phyloP scores from a whole-genome alignment of 768 basidiomycete genomes.

The Mycena galopus region DNA sequence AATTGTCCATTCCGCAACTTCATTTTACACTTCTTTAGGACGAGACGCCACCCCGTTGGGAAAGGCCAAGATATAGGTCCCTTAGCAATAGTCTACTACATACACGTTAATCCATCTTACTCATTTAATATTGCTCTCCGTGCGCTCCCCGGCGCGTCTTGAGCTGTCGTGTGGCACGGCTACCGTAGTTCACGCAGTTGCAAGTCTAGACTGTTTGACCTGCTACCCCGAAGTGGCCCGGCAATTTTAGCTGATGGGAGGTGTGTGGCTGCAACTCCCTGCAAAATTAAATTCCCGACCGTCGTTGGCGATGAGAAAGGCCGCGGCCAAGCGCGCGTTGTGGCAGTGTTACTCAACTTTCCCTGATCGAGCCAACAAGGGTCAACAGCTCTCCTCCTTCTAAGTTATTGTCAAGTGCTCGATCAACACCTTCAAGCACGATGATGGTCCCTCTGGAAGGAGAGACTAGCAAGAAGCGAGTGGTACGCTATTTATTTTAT shows the following conservation, averaged over 20 bases:
- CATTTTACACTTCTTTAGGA: conserved; percentile 44
- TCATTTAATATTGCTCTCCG: conserved; percentile 19
- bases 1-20: conserved; percentile 18
- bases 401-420: conserved; percentile 29
- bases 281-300: too few species aligned
- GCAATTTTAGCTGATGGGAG: too few species aligned
- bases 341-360: conserved; percentile 2
- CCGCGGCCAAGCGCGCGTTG: not conserved
- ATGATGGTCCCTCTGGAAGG: conserved; percentile 75
- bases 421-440: not conserved
- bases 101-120: conserved; percentile 23
- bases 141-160: too few species aligned
- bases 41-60: conserved; percentile 67
- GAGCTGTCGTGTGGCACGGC: too few species aligned
- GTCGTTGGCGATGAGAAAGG: not conserved
- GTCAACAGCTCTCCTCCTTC: conserved; percentile 25
- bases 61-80: conserved; percentile 69
- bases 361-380: conserved; percentile 3
- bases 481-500: conserved; percentile 67
- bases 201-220: too few species aligned
- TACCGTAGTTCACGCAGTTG: too few species aligned
- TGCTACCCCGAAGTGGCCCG: too few species aligned
- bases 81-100: not conserved
- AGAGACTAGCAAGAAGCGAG: conserved; percentile 85
- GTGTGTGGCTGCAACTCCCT: too few species aligned